These are phyloP conservation scores for Paramarasmius palmivorus DNA, from an alignment of 1,284 basidiomycete genomes.

Conservation along the genomic window DNA sequence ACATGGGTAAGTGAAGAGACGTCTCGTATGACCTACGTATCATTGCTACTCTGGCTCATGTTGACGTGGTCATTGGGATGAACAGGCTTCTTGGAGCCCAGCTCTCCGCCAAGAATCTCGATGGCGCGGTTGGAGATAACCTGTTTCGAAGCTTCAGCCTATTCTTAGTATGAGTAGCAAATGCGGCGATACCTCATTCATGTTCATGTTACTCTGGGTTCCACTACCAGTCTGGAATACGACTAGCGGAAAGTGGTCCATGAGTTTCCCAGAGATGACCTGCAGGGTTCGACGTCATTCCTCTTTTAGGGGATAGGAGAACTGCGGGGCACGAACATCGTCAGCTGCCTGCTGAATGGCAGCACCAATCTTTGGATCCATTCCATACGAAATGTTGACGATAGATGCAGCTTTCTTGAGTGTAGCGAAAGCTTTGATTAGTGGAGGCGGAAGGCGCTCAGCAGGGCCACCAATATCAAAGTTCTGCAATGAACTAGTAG, in stretches of 20 bases:
- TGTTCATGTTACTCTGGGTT: constrained; percentile 99
- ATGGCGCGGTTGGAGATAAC: constrained; percentile 99
- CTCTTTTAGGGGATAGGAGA: background rate
- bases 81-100: constrained; percentile 96
- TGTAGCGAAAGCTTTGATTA: constrained; percentile 98
- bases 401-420: constrained; percentile 97
- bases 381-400: constrained; percentile 89
- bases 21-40: constrained; percentile 65
- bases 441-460: constrained; percentile 90
- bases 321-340: constrained; percentile 59
- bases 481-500: constrained; percentile 85
- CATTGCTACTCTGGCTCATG: constrained; percentile 99
- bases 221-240: constrained; percentile 99
- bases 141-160: constrained; percentile 34
- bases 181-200: constrained; percentile 74
- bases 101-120: constrained; percentile 92
- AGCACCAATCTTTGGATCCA: constrained; percentile 87
- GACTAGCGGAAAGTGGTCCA: constrained; percentile 96
- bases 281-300: constrained; percentile 29
- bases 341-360: constrained; percentile 95
- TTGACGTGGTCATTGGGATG: constrained; percentile 99
- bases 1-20: constrained; percentile 1
- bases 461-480: constrained; percentile 97
- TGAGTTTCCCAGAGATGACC: constrained; percentile 95
- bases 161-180: background rate